Evolutionary conservation across 768 basidiomycete species (phyloP).

Genomic region (Mycena rosella): DNA sequence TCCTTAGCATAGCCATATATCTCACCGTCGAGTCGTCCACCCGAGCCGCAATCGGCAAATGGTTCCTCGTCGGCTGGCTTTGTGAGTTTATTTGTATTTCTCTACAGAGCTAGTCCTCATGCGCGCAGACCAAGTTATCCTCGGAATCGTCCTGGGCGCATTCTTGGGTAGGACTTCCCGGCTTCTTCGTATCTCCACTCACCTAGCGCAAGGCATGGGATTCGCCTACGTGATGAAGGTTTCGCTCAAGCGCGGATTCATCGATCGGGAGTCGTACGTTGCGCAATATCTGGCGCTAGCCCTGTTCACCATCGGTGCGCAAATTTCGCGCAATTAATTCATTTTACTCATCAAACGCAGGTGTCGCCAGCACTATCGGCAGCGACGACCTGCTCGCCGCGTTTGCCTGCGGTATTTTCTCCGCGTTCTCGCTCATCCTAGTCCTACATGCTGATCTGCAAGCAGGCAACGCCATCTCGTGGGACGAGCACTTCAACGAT

Average conservation of each 20-base stretch:
- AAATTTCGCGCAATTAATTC: neutral
- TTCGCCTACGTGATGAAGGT: conserved; percentile 83
- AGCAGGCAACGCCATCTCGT: conserved; percentile 88
- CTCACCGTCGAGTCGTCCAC: conserved; percentile 78
- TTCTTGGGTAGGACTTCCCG: neutral
- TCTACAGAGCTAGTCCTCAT: neutral
- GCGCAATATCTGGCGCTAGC: conserved; percentile 78
- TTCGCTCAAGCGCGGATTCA: conserved; percentile 70
- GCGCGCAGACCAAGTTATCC: neutral
- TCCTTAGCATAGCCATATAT: conserved; percentile 89
- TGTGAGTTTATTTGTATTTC: neutral
- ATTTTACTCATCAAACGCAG: neutral
- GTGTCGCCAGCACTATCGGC: conserved; percentile 79
- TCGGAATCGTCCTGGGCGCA: neutral
- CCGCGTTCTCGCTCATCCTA: too few relatives aligned
- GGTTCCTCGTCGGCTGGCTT: conserved; percentile 78
- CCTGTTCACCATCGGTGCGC: conserved; percentile 60
- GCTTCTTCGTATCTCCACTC: conserved; percentile 33
- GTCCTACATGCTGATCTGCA: conserved; percentile 51
- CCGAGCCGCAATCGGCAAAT: conserved; percentile 78
- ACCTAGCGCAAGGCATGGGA: conserved; percentile 56
- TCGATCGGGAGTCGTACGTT: conserved; percentile 88
- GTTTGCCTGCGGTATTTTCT: conserved; percentile 79
- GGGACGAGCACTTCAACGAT: conserved; percentile 87
- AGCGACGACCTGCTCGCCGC: conserved; percentile 92